These are phyloP conservation scores for Acidomyces sp. DNA, from an alignment of 495 filamentous ascomycete species.

Conservation along the genomic window DNA sequence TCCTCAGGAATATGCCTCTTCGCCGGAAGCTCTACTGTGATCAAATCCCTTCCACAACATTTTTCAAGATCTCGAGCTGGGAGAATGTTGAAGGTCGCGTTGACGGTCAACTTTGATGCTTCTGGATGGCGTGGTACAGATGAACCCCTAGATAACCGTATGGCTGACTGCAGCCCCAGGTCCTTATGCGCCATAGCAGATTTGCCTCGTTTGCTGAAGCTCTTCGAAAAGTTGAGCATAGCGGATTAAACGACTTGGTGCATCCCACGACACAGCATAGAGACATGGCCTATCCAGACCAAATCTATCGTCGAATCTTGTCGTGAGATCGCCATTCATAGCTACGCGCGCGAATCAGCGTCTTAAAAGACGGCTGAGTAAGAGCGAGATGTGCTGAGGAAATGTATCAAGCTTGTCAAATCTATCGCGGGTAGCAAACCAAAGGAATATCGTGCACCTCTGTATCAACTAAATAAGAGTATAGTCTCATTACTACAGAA, in stretches of 20 bases:
- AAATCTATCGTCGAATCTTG: slow-evolving; percentile 41
- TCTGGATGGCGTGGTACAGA: slow-evolving; percentile 49
- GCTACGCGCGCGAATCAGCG: slow-evolving; percentile 48
- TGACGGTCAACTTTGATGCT: slow-evolving; percentile 48
- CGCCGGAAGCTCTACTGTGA: no score
- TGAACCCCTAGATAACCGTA: slow-evolving; percentile 35
- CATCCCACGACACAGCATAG: slow-evolving; percentile 49
- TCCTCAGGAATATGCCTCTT: no score
- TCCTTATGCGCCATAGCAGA: slow-evolving; percentile 49
- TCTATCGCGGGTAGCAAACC: slow-evolving; percentile 41
- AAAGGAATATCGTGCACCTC: slow-evolving; percentile 43
- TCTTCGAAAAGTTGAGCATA: slow-evolving; percentile 42
- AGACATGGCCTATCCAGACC: slow-evolving; percentile 44
- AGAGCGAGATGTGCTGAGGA: slow-evolving; percentile 42
- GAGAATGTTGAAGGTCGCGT: slow-evolving; percentile 38
- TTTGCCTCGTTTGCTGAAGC: slow-evolving; percentile 44
- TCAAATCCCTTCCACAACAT: slow-evolving; percentile 19
- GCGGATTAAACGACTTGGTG: slow-evolving; percentile 48
- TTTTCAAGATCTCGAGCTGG: slow-evolving; percentile 23
- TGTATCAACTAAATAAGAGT: slow-evolving; percentile 44
- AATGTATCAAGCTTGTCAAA: slow-evolving; percentile 40
- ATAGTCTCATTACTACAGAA: slow-evolving; percentile 44
- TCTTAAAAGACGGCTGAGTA: slow-evolving; percentile 43
- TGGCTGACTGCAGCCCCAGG: slow-evolving; percentile 46
- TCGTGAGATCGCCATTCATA: slow-evolving; percentile 47